Percentiles rank a stretch among this genome's conserved stretches.
Conservation (phyloP, 805 yeast species). For the Spathaspora boniae region DNA sequence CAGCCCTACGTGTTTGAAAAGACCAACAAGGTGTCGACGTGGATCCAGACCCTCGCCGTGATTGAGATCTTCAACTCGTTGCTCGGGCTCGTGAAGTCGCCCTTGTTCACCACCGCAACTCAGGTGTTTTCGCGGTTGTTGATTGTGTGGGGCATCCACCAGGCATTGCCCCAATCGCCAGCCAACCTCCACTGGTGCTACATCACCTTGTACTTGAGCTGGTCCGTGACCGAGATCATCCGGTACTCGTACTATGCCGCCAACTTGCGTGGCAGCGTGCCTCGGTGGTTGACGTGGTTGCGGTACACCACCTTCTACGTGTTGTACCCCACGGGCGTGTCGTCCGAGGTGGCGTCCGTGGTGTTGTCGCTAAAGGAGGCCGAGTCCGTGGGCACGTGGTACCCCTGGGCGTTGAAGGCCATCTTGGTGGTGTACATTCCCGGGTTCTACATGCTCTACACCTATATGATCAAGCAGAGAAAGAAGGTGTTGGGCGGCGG, state of each 20-base stretch:
- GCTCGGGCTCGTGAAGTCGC: slow-evolving; percentile 80
- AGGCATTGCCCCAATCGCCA: slow-evolving; percentile 67
- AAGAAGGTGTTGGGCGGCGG: slow-evolving; percentile 58
- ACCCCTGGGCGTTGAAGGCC: slow-evolving; percentile 52
- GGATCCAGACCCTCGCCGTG: slow-evolving; percentile 74
- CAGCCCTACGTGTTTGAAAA: slow-evolving; percentile 64
- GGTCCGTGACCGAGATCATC: slow-evolving; percentile 93
- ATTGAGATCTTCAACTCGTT: slow-evolving; percentile 78
- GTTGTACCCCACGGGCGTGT: slow-evolving; percentile 90
- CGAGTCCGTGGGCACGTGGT: slow-evolving; percentile 44
- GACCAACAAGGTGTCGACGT: slow-evolving; percentile 55
- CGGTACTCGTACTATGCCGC: slow-evolving; percentile 86
- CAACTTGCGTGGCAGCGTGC: slow-evolving; percentile 54
- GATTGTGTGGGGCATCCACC: slow-evolving; percentile 79
- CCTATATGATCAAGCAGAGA: slow-evolving; percentile 89
- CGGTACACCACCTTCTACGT: slow-evolving; percentile 82
- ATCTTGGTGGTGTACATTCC: slow-evolving; percentile 73
- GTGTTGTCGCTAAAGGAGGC: slow-evolving; percentile 73
- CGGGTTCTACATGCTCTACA: slow-evolving; percentile 78
- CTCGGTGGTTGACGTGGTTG: slow-evolving; percentile 58
- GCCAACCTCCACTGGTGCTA: slow-evolving; percentile 60
- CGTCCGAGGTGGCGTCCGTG: slow-evolving; percentile 71
- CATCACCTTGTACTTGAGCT: slow-evolving; percentile 67
- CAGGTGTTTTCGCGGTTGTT: slow-evolving; percentile 86
- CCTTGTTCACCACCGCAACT: slow-evolving; percentile 75